These are phyloP conservation scores for Mycena sp. DNA, from an alignment of 1,284 basidiomycete species.

Conservation along the genomic window DNA sequence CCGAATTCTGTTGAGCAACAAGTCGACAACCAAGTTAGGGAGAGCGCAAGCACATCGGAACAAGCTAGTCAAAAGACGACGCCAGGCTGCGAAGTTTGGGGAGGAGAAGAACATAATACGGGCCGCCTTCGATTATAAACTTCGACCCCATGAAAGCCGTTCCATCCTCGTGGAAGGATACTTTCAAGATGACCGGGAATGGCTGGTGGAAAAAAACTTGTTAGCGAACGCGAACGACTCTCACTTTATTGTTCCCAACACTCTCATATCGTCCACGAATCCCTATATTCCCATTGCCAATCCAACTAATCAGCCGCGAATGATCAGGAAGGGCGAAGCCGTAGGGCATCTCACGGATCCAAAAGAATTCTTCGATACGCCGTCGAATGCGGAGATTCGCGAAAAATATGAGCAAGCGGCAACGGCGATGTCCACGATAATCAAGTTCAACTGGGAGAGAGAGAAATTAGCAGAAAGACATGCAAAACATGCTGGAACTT, in stretches of 20 bases:
- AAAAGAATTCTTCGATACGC: too few species aligned
- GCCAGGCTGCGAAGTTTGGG: not conserved
- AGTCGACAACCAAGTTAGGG: not conserved
- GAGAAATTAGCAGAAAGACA: too few species aligned
- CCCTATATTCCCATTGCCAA: too few species aligned
- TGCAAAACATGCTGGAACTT: too few species aligned
- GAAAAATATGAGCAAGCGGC: too few species aligned
- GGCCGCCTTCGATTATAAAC: not conserved
- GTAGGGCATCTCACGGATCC: too few species aligned
- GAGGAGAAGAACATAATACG: not conserved
- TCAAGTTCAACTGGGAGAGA: too few species aligned
- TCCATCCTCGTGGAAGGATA: not conserved
- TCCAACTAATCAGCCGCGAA: too few species aligned
- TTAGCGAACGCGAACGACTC: conserved; percentile 19
- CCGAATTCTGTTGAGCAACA: not conserved
- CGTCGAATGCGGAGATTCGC: too few species aligned
- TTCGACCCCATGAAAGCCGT: not conserved
- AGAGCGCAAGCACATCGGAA: not conserved
- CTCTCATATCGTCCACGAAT: not conserved
- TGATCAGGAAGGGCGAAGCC: too few species aligned
- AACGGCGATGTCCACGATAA: too few species aligned
- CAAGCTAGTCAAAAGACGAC: not conserved
- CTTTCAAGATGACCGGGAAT: conserved; percentile 15
- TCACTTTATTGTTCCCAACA: not conserved
- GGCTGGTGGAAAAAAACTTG: conserved; percentile 17